Conservation (phyloP, 2,329 filamentous ascomycete species). For the Cercospora berteroae region DNA sequence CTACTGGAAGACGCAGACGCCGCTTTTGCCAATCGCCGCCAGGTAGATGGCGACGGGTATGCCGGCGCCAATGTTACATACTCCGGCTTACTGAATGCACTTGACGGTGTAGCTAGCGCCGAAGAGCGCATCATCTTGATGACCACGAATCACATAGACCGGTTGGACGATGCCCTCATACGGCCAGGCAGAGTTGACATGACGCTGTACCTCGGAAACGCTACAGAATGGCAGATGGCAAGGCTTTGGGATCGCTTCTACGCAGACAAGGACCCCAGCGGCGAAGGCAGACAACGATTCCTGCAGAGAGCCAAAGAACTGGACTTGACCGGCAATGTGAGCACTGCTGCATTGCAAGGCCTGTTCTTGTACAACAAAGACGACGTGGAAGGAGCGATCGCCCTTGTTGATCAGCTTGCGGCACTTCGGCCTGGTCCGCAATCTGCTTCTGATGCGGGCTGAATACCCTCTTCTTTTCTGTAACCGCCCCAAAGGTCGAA, state of each 20-base stretch:
- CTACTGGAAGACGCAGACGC: conserved; percentile 89
- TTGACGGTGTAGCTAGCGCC: conserved; percentile 87
- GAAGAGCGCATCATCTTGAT: conserved; percentile 92
- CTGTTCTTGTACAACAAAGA: conserved; percentile 95
- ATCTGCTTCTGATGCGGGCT: not conserved
- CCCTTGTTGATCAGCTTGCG: conserved; percentile 36
- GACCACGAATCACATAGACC: conserved; percentile 91
- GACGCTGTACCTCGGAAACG: conserved; percentile 85
- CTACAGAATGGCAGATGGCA: conserved; percentile 77
- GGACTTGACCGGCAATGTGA: conserved; percentile 69
- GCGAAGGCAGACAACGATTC: conserved; percentile 65
- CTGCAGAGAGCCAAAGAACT: conserved; percentile 66
- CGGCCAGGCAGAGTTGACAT: conserved; percentile 91
- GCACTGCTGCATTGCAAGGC: conserved; percentile 89
- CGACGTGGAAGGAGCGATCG: conserved; percentile 80
- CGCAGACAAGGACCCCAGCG: conserved; percentile 69
- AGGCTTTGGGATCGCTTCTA: conserved; percentile 96
- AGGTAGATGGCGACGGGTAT: conserved; percentile 78
- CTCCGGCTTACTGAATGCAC: conserved; percentile 70
- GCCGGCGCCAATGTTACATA: conserved; percentile 88
- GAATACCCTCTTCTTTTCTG: not conserved
- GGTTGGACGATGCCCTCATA: conserved; percentile 83
- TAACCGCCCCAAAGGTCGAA: not conserved
- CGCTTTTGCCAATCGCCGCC: conserved; percentile 78
- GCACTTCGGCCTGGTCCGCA: conserved; percentile 10